Conservation (phyloP, 1,284 basidiomycete genomes). For the Albatrellus sp. region DNA sequence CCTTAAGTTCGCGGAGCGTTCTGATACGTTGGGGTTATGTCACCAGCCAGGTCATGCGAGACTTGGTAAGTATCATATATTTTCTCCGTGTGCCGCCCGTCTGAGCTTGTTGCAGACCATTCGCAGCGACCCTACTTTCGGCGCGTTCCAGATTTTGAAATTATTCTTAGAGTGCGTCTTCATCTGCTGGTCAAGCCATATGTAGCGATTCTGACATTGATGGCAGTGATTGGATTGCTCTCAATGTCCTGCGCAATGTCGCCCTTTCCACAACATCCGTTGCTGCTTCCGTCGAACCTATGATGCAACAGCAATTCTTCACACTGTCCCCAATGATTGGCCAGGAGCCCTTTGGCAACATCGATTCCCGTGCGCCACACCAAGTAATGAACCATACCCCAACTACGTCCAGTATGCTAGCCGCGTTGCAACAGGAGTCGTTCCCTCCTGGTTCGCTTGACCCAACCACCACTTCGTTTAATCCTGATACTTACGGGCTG, state of each 20-base stretch:
- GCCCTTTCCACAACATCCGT: slow-evolving; percentile 81
- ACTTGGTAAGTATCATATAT: slow-evolving; percentile 53
- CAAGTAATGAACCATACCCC: slow-evolving; percentile 60
- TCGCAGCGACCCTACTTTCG: slow-evolving; percentile 79
- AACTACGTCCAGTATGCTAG: slow-evolving; percentile 79
- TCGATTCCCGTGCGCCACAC: slow-evolving; percentile 38
- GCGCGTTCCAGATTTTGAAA: slow-evolving; percentile 83
- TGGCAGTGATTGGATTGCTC: slow-evolving; percentile 74
- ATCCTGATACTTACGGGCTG: slow-evolving; percentile 52
- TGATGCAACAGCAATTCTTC: slow-evolving; percentile 79
- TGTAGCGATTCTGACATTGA: slow-evolving; percentile 7
- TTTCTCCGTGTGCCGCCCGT: slow-evolving; percentile 7
- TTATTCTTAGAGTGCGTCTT: slow-evolving; percentile 71
- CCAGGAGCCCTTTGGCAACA: slow-evolving; percentile 51
- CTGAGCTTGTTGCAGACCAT: slow-evolving; percentile 47
- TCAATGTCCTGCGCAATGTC: slow-evolving; percentile 75
- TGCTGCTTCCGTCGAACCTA: slow-evolving; percentile 77
- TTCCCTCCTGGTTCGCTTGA: slow-evolving; percentile 55
- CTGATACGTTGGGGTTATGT: slow-evolving; percentile 86
- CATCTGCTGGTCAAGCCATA: slow-evolving; percentile 7
- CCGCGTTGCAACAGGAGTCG: slow-evolving; percentile 63
- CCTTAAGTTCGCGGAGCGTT: slow-evolving; percentile 77
- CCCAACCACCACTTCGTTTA: slow-evolving; percentile 43
- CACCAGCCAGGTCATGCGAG: slow-evolving; percentile 81
- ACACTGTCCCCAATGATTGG: slow-evolving; percentile 71